Conservation (phyloP, 2,329 filamentous ascomycete genomes). For the Teratosphaeria zuluensis region DNA sequence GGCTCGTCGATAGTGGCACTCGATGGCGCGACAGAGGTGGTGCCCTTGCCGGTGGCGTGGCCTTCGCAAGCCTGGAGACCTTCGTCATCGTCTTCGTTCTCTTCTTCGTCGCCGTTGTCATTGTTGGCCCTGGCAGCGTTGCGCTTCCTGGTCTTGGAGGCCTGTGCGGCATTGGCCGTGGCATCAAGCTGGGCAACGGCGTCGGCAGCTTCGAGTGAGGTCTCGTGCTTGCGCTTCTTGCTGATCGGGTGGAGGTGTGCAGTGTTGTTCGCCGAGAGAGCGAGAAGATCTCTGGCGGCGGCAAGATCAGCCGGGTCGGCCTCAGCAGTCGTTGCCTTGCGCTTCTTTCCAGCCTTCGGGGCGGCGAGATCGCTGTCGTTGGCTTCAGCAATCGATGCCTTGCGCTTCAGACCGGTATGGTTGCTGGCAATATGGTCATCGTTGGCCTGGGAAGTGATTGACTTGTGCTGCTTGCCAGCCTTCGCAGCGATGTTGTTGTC, state of each 20-base stretch:
- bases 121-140: background rate
- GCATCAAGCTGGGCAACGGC: background rate
- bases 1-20: slow-evolving; percentile 4
- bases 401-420: too few species aligned
- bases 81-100: background rate
- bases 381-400: background rate
- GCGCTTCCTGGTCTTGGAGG: background rate
- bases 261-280: background rate
- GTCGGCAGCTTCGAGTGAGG: background rate
- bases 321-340: background rate
- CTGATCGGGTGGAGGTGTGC: background rate
- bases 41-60: slow-evolving; percentile 2
- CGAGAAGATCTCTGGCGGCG: background rate
- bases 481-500: too few species aligned
- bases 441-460: too few species aligned
- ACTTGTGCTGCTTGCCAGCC: too few species aligned
- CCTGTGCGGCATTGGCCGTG: background rate
- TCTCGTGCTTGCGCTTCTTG: background rate
- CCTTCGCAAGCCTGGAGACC: background rate
- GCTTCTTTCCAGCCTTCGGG: background rate
- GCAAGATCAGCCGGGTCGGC: background rate
- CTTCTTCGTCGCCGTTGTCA: background rate
- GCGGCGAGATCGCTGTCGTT: background rate
- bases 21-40: slow-evolving; percentile 1
- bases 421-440: too few species aligned